phyloP scores from a whole-genome alignment of 768 basidiomycete genomes.

The Polyporus arcularius region DNA sequence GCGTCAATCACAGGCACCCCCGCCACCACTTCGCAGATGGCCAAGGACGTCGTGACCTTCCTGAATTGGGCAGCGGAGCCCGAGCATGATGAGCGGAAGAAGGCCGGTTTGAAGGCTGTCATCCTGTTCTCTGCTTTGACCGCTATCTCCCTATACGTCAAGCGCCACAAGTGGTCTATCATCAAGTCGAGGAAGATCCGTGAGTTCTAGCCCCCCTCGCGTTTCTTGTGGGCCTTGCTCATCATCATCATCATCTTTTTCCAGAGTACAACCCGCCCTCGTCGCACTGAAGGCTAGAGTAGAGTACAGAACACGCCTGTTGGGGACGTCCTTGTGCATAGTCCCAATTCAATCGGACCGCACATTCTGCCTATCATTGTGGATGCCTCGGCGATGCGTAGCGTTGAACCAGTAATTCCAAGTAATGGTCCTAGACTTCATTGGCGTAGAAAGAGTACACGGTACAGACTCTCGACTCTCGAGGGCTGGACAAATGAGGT shows the following conservation, averaged over 20 bases:
- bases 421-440: conserved; percentile 4
- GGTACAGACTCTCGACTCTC: too few species aligned
- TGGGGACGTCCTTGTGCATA: conserved; percentile 16
- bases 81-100: conserved; percentile 97
- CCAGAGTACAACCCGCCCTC: conserved; percentile 65
- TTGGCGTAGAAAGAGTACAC: neutral
- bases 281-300: conserved; percentile 33
- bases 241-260: neutral
- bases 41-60: conserved; percentile 97
- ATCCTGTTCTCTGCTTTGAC: conserved; percentile 89
- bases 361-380: conserved; percentile 2
- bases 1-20: conserved; percentile 67
- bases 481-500: neutral
- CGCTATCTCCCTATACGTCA: conserved; percentile 81
- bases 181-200: conserved; percentile 95
- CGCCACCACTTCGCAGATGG: conserved; percentile 97
- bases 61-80: conserved; percentile 97
- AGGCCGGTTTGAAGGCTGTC: conserved; percentile 93
- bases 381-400: neutral
- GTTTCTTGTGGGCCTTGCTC: neutral
- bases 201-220: conserved; percentile 41
- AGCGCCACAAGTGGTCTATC: conserved; percentile 91
- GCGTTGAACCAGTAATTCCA: conserved; percentile 10
- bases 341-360: conserved; percentile 18
- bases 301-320: conserved; percentile 14